Evolutionary conservation across 2,329 filamentous ascomycete genomes (phyloP), one percentile per base, ranked within the genome.

Genomic region (Fusarium subglutinans): DNA sequence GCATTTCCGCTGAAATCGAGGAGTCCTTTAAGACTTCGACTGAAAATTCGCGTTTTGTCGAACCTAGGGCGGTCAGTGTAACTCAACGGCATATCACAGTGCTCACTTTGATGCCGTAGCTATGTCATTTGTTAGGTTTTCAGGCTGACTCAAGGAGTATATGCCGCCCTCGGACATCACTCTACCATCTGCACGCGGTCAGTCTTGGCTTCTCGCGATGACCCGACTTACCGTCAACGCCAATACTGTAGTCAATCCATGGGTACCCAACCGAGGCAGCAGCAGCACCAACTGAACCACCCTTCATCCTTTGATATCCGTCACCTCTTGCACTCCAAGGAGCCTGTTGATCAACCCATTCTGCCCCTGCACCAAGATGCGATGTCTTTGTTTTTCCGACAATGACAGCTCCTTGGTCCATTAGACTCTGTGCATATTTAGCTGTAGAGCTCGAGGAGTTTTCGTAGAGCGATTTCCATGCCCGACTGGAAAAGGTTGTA

Each of bases 331-430:
- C 83, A 57, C 82, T 87, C 79, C 84, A 84, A 0, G 85, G 85
- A n/a, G 82, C 81, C 22, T 79, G 76, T 10, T 74, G 76, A 28
- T 85, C 84, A 3, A 82, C 65, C 83, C 83, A 85, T 61, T 90
- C 87, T 51, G 66, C 63, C 11, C 80, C 80, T 10, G 82, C 77
- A 18, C 84, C 84, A 56, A 89, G 85, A 69, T 87, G 86, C 3
- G 84, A 82, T 6, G 84, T 84, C 71, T 87, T 88, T 28, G 86
- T 87, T 80, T 88, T 89, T 7, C 88, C 87, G 1, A 90, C 81
- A 17, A 89, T 77, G 14, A 89, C 80, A 1, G 89, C 91, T 1
- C 92, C 91, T 6, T 88, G 85, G 60, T 90, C 86, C 8, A 92
- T 84, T 2, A 94, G 80, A 5, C 84, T 82, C 57, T 90, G 87